These are phyloP conservation scores for Bidens hawaiensis DNA, from an alignment of 140 eudicot genomes.

Conservation along the genomic window DNA sequence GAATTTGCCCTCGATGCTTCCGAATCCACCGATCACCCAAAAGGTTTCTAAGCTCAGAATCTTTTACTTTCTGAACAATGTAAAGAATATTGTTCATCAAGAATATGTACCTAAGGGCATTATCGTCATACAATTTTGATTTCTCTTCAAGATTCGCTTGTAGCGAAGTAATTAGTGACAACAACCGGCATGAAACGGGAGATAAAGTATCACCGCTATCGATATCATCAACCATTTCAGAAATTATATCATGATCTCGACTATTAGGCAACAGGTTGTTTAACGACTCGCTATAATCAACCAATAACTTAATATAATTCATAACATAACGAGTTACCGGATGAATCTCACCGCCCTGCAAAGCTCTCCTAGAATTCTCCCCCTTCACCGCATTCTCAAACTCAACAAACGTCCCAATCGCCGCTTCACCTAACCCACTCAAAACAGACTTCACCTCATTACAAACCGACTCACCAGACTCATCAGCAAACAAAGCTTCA, in stretches of 20 bases:
- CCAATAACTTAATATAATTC: neutral
- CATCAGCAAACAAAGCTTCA: neutral
- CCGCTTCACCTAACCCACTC: neutral
- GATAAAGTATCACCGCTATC: slow-evolving; percentile 40
- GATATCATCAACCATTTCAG: slow-evolving; percentile 31
- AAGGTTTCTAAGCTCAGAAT: too few relatives aligned
- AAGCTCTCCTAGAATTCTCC: neutral
- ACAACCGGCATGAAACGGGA: slow-evolving; percentile 52
- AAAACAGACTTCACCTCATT: neutral
- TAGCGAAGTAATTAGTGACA: slow-evolving; percentile 46
- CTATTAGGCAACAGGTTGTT: neutral
- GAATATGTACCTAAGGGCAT: too few relatives aligned
- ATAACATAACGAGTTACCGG: neutral
- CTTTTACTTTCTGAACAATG: too few relatives aligned
- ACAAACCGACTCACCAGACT: neutral
- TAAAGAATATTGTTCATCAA: too few relatives aligned
- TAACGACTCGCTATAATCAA: neutral
- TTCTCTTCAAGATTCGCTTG: too few relatives aligned
- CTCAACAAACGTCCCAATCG: neutral
- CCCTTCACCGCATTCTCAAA: neutral
- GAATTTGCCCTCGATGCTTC: neutral
- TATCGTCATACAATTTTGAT: too few relatives aligned
- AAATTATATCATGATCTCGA: neutral
- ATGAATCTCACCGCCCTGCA: neutral
- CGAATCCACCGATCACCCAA: neutral